Percentiles rank a stretch among this genome's conserved stretches.
Conservation (phyloP, 2,329 filamentous ascomycete genomes). For the Colletotrichum simmondsii region DNA sequence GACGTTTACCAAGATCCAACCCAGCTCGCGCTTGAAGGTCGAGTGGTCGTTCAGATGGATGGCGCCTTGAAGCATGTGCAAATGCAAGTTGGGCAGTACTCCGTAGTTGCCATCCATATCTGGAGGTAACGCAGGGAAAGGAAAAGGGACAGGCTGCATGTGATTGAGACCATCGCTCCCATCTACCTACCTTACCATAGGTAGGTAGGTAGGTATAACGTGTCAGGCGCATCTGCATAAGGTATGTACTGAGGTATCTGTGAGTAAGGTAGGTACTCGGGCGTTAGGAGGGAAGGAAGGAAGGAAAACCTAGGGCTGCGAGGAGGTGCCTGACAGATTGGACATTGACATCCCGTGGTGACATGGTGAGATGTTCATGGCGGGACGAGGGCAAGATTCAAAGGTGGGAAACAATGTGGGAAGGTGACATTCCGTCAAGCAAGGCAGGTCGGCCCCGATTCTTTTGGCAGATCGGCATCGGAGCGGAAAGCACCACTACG, state of each 20-base stretch:
- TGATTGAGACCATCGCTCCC: background rate
- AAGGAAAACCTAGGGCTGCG: background rate
- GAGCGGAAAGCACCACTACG: background rate
- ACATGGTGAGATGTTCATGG: background rate
- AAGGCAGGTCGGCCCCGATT: conserved; percentile 11
- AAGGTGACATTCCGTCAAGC: background rate
- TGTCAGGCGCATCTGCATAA: background rate
- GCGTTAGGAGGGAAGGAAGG: background rate
- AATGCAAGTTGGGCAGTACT: background rate
- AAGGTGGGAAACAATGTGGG: background rate
- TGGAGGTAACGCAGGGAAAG: background rate
- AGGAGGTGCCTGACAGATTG: background rate
- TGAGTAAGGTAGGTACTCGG: too few relatives aligned
- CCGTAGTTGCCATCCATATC: background rate
- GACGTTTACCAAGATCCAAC: background rate
- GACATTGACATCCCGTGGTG: too few relatives aligned
- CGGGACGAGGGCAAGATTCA: too few relatives aligned
- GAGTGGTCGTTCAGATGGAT: background rate
- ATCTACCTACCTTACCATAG: too few relatives aligned
- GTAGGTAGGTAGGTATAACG: too few relatives aligned
- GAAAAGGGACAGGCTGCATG: background rate
- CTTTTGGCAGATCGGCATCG: background rate
- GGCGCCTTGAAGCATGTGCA: conserved; percentile 12
- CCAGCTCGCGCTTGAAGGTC: background rate
- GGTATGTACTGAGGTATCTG: background rate